Percentiles rank a stretch among this genome's conserved stretches.
Conservation (phyloP, 208 protist species). For the Leishmania arabica region DNA sequence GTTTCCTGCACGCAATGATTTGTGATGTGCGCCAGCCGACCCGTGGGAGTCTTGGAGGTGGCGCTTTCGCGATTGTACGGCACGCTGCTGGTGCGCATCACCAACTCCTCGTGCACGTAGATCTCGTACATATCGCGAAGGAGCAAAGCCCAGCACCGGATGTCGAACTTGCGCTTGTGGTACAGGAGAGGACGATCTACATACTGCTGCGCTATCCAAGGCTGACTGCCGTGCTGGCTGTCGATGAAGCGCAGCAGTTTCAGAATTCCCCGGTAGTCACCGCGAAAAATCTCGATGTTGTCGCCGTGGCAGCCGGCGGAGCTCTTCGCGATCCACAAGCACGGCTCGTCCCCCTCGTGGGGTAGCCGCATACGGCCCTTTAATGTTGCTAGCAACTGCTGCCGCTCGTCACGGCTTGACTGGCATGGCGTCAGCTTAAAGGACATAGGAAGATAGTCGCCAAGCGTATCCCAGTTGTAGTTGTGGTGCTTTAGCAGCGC, state of each 20-base stretch:
- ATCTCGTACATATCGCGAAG: conserved; percentile 60
- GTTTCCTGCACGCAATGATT: conserved; percentile 92
- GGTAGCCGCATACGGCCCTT: conserved; percentile 8
- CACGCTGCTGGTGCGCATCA: conserved; percentile 85
- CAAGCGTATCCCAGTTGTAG: conserved; percentile 54
- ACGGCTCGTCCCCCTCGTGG: neutral
- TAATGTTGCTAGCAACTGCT: conserved; percentile 36
- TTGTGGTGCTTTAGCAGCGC: conserved; percentile 68
- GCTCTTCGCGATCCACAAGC: conserved; percentile 83
- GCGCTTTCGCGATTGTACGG: conserved; percentile 56
- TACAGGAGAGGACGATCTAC: conserved; percentile 84
- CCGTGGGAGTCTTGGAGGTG: conserved; percentile 41
- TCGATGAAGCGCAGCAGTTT: conserved; percentile 54
- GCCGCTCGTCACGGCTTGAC: conserved; percentile 52
- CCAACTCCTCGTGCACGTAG: conserved; percentile 73
- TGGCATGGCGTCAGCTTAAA: conserved; percentile 61
- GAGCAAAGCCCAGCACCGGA: conserved; percentile 84
- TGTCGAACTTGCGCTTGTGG: conserved; percentile 89
- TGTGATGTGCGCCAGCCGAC: conserved; percentile 72
- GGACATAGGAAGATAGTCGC: conserved; percentile 63
- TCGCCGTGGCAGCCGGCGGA: conserved; percentile 78
- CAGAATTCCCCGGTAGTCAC: conserved; percentile 41
- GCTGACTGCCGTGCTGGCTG: conserved; percentile 20
- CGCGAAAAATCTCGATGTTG: conserved; percentile 76
- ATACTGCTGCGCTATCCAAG: conserved; percentile 88